Conservation (phyloP, 192 early-diverging fungal species). For the Thoreauomyces humboldtii region DNA sequence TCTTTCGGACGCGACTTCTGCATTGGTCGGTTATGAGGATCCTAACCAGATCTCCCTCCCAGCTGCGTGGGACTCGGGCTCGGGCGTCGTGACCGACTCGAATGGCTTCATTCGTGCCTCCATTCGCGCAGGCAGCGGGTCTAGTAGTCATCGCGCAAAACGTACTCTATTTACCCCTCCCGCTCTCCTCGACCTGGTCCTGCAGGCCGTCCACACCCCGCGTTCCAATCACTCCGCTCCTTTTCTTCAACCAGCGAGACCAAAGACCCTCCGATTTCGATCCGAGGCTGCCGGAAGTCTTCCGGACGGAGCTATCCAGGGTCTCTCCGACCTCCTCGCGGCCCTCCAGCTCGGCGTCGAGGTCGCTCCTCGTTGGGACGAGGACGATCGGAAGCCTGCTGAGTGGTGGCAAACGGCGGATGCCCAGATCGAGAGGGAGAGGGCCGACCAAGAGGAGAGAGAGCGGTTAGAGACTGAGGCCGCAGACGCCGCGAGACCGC, state of each 20-base stretch:
- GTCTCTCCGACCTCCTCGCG: slow-evolving; percentile 6
- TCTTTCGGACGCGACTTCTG: not conserved
- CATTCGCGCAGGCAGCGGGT: not conserved
- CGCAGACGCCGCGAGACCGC: not conserved
- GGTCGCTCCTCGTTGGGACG: slow-evolving; percentile 25
- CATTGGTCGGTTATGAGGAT: not conserved
- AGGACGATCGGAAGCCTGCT: not conserved
- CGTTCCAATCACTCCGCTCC: slow-evolving; percentile 1
- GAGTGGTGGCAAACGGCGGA: slow-evolving; percentile 19
- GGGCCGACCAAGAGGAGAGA: slow-evolving; percentile 1
- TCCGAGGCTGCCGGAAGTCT: not conserved
- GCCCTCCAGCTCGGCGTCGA: slow-evolving; percentile 10
- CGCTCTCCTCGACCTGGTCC: slow-evolving; percentile 23
- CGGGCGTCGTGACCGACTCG: slow-evolving; percentile 16
- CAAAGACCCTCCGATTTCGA: slow-evolving; percentile 9
- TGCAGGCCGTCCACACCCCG: slow-evolving; percentile 16
- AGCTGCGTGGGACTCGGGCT: slow-evolving; percentile 3
- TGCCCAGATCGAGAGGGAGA: slow-evolving; percentile 1
- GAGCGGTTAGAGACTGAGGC: not conserved
- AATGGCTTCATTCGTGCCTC: slow-evolving; percentile 27
- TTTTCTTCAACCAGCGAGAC: slow-evolving; percentile 9
- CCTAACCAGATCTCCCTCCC: not conserved
- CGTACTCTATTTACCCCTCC: slow-evolving; percentile 14
- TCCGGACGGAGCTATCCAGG: slow-evolving; percentile 12
- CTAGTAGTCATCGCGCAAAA: no score